Evolutionary conservation across 345 rosid species (phyloP).

Genomic region (Sisymbrium irio): DNA sequence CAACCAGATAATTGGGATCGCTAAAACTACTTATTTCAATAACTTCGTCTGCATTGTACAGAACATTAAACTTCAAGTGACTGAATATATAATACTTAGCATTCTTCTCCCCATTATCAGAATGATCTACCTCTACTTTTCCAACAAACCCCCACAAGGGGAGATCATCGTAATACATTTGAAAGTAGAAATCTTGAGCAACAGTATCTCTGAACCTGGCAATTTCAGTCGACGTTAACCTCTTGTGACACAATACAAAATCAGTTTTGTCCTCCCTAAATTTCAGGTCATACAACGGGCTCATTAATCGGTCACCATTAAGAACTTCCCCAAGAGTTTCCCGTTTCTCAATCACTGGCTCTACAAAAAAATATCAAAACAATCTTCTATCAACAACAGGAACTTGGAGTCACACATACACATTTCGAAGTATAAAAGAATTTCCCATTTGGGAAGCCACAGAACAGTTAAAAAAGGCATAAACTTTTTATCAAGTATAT

Average conservation of each 20-base stretch:
- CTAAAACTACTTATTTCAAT: constrained; percentile 58
- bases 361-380: constrained; percentile 40
- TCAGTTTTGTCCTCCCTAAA: constrained; percentile 49
- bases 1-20: constrained; percentile 62
- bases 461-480: not conserved
- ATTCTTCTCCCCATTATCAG: constrained; percentile 29
- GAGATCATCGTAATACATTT: constrained; percentile 83
- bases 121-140: constrained; percentile 54
- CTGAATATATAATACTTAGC: constrained; percentile 62
- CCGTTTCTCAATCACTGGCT: constrained; percentile 46
- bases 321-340: constrained; percentile 83
- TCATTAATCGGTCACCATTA: constrained; percentile 70
- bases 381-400: constrained; percentile 5
- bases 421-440: not conserved
- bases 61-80: constrained; percentile 61
- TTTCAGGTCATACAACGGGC: constrained; percentile 48
- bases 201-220: constrained; percentile 55
- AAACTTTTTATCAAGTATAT: not conserved
- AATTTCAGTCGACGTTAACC: constrained; percentile 47
- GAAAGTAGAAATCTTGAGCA: constrained; percentile 70
- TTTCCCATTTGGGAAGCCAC: not conserved
- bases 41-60: constrained; percentile 54
- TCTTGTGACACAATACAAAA: constrained; percentile 46
- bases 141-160: constrained; percentile 94
- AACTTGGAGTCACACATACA: constrained; percentile 1